These are phyloP conservation scores for Discostella stelligera DNA, from an alignment of 352 stramenopile species.

Conservation along the genomic window DNA sequence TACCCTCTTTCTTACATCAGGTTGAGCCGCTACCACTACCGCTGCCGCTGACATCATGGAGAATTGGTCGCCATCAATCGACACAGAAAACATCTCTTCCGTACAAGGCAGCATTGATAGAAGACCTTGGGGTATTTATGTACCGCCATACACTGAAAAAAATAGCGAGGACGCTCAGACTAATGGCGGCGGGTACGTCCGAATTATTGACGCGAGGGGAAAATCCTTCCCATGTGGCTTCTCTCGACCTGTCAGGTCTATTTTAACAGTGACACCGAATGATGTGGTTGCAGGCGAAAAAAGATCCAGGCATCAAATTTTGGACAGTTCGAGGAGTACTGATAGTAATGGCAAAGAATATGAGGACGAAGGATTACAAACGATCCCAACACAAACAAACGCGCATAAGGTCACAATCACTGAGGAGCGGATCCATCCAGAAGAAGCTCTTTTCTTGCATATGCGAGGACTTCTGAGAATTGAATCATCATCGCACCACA, in stretches of 20 bases:
- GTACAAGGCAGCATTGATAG: too few species aligned
- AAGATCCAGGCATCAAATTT: slow-evolving; percentile 22
- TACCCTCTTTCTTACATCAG: too few species aligned
- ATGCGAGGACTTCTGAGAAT: slow-evolving; percentile 65
- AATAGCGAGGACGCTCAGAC: not conserved
- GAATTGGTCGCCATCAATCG: too few species aligned
- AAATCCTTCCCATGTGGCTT: slow-evolving; percentile 67
- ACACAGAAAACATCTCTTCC: too few species aligned
- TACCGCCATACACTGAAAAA: not conserved
- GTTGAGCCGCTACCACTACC: not conserved
- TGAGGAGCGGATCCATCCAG: slow-evolving; percentile 67
- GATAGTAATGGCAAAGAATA: not conserved
- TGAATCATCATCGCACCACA: slow-evolving; percentile 1
- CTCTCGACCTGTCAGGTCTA: slow-evolving; percentile 42
- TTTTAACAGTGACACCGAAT: not conserved
- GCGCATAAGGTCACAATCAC: slow-evolving; percentile 26
- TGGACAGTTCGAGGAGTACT: not conserved
- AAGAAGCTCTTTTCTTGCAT: slow-evolving; percentile 78
- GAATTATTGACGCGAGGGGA: slow-evolving; percentile 44
- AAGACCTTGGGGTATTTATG: too few species aligned
- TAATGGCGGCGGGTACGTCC: slow-evolving; percentile 24
- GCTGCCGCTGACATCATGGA: not conserved
- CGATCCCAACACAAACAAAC: not conserved
- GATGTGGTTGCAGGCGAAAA: slow-evolving; percentile 18
- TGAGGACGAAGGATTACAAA: not conserved